Evolutionary conservation across 2,329 filamentous ascomycete species (phyloP).

Genomic region (Fusarium metavorans): DNA sequence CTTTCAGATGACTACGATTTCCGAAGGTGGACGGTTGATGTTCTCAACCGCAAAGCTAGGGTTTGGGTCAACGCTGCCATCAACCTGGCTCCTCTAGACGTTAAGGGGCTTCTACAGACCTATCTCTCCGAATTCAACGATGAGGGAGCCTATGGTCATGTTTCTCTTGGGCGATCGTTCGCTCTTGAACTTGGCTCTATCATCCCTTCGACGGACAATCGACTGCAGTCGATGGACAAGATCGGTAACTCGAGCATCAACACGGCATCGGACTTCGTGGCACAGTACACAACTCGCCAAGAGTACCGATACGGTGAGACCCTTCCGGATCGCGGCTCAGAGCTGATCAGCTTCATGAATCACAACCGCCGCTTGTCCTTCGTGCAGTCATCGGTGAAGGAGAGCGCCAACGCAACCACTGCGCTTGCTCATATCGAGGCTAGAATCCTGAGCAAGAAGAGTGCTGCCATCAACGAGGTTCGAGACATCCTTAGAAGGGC

Average conservation of each 20-base stretch:
- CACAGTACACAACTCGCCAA: constrained; percentile 96
- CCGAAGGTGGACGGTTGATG: constrained; percentile 82
- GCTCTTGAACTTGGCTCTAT: constrained; percentile 91
- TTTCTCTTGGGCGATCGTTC: constrained; percentile 93
- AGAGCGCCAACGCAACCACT: constrained; percentile 70
- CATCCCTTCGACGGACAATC: constrained; percentile 87
- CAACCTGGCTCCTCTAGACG: constrained; percentile 87
- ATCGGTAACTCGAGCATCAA: constrained; percentile 83
- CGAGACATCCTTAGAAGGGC: constrained; percentile 86
- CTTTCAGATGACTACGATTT: constrained; percentile 94
- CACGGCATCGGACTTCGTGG: constrained; percentile 94
- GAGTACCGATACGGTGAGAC: constrained; percentile 92
- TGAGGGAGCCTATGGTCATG: constrained; percentile 88
- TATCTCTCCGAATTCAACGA: constrained; percentile 97
- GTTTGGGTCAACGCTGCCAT: constrained; percentile 85
- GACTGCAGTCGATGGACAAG: constrained; percentile 83
- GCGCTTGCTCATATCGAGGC: constrained; percentile 80
- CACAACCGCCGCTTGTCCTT: constrained; percentile 65
- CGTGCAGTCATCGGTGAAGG: constrained; percentile 62
- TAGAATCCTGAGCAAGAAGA: constrained; percentile 75
- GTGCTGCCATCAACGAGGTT: constrained; percentile 79
- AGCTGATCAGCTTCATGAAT: constrained; percentile 72
- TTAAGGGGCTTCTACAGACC: constrained; percentile 95
- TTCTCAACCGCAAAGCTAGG: constrained; percentile 80
- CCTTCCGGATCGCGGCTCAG: constrained; percentile 74